A percentile compares a stretch with the other conserved stretches of the same genome.
Evolutionary conservation across 371 early-diverging fungal genomes (phyloP).

Genomic region (Paramicrosporidium saccamoebae): DNA sequence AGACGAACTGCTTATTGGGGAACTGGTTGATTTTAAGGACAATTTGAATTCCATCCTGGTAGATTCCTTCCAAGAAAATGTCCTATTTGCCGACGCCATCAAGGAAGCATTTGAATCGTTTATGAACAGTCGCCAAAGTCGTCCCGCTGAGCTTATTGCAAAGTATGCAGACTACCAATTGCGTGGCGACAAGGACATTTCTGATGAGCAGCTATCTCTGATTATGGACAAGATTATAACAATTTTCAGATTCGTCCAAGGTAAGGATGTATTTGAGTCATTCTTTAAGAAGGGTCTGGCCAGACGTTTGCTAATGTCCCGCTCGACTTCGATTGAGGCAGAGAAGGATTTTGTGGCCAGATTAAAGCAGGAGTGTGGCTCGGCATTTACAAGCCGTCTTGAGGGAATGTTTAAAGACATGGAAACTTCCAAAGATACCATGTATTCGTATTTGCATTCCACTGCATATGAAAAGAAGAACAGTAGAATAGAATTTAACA

Average conservation of each 20-base stretch:
- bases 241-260: slow-evolving; percentile 57
- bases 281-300: slow-evolving; percentile 71
- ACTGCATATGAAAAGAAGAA: not conserved
- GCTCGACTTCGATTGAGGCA: slow-evolving; percentile 31
- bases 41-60: slow-evolving; percentile 20
- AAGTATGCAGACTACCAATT: slow-evolving; percentile 27
- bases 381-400: slow-evolving; percentile 47
- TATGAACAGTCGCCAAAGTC: slow-evolving; percentile 41
- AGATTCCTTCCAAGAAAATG: slow-evolving; percentile 17
- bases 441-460: slow-evolving; percentile 1
- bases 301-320: slow-evolving; percentile 38
- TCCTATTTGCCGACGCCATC: slow-evolving; percentile 17
- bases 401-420: slow-evolving; percentile 28
- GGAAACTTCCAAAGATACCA: slow-evolving; percentile 4
- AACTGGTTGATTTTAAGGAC: slow-evolving; percentile 23
- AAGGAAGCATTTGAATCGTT: slow-evolving; percentile 57
- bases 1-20: slow-evolving; percentile 20
- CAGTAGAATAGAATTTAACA: slow-evolving; percentile 9
- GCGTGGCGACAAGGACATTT: slow-evolving; percentile 9
- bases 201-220: slow-evolving; percentile 26
- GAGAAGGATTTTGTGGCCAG: slow-evolving; percentile 50
- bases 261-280: slow-evolving; percentile 77
- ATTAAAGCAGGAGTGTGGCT: slow-evolving; percentile 55
- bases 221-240: slow-evolving; percentile 20
- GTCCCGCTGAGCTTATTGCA: slow-evolving; percentile 62